Evolutionary conservation across 306 rosid genomes (phyloP), one percentile per base, ranked within the genome.

Genomic region (Mimosa bimucronata): DNA sequence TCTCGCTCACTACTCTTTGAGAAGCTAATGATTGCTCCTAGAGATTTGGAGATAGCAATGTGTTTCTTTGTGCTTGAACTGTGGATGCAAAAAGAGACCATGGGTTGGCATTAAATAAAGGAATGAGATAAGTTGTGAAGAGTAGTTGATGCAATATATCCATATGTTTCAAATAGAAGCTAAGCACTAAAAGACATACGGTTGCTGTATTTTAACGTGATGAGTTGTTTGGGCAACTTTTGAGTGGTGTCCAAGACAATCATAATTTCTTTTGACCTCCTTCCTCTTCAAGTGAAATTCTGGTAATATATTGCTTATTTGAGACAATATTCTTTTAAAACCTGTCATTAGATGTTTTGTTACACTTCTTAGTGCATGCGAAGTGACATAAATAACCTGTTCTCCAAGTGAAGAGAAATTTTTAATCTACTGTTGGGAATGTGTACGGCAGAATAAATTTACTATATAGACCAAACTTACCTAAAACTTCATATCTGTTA

Each of bases 201-300:
- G 2, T 61, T 71, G 68, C 12, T 8, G 38, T 46, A 48, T 71
- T 80, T 71, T 57, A 76, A 74, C 71, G 61, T 21, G 82, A 73
- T 42, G 81, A 77, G 90, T 88, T 82, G 90, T 88, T 89, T 73
- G 86, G 87, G 84, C 91, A 83, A 85, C 93, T 85, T 48, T 16
- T 68, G 89, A 88, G 88, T 91, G 86, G 82, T 89, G 87, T 91
- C 89, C 69, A 91, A 91, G 97, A 86, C 81, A 91, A 69, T 78
- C 88, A 68, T 42, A 48, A 84, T 57, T 84, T 66, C 40, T 42
- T 76, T 84, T 74, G 81, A 79, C 70, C 89, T 83, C 81, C 97
- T 88, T 89, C 71, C 44, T 84, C 66, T 74, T 64, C 37, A 91
- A 89, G 89, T 83, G 82, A 76, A 88, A 72, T 57, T 65, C 83